Conservation (phyloP, 768 basidiomycete species). For the Sporobolomyces phaffii region DNA sequence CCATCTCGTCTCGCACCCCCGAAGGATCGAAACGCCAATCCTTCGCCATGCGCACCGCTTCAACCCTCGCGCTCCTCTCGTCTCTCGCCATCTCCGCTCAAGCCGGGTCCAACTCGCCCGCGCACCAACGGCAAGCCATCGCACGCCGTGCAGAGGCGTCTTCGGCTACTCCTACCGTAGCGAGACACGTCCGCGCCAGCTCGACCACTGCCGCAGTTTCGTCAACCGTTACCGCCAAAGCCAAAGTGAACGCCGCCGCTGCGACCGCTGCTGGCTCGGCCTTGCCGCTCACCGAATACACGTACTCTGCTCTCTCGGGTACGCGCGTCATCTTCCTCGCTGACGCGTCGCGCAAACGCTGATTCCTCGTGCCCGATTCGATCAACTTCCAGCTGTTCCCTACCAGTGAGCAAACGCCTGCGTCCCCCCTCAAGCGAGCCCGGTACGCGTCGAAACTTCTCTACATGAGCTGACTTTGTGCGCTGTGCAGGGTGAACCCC, state of each 20-base stretch:
- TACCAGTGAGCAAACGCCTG: neutral
- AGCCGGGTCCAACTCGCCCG: neutral
- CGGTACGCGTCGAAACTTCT: too few relatives aligned
- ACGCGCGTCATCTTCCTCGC: neutral
- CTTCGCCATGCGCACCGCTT: neutral
- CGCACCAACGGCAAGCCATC: conserved; percentile 1
- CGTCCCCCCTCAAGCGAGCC: too few relatives aligned
- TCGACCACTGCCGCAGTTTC: neutral
- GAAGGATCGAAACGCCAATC: too few relatives aligned
- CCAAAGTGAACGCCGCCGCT: neutral
- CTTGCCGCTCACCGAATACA: conserved; percentile 22
- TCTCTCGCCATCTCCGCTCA: neutral
- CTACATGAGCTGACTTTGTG: neutral
- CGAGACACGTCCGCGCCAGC: neutral
- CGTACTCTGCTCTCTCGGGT: conserved; percentile 22
- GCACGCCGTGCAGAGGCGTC: neutral
- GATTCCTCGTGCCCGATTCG: neutral
- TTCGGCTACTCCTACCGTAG: neutral
- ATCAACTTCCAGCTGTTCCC: neutral
- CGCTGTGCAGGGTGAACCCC: conserved; percentile 20
- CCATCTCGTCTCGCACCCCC: neutral
- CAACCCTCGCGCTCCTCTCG: conserved; percentile 5
- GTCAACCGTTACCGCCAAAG: neutral
- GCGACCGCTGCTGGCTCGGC: neutral
- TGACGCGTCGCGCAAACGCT: too few relatives aligned